A percentile compares a stretch with the other conserved stretches of the same genome.
These are phyloP conservation scores for Inga laurina DNA, from an alignment of 306 rosid genomes.

Conservation along the genomic window DNA sequence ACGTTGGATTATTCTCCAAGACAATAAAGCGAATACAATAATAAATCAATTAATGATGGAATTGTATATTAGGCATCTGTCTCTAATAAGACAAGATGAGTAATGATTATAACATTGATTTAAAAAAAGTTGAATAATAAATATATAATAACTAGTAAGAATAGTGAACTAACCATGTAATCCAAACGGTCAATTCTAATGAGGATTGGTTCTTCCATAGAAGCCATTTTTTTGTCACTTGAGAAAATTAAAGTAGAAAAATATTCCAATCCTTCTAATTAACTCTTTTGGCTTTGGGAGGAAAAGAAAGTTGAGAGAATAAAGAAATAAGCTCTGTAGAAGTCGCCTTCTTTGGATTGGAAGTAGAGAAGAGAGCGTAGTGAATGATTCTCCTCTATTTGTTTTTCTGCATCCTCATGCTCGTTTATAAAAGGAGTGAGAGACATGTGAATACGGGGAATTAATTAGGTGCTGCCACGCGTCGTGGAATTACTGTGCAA, in stretches of 20 bases:
- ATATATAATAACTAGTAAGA: not conserved
- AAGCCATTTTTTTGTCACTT: slow-evolving; percentile 30
- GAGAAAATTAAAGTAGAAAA: slow-evolving; percentile 19
- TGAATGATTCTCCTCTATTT: too few relatives aligned
- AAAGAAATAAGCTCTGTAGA: not conserved
- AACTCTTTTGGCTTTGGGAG: not conserved
- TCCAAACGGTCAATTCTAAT: slow-evolving; percentile 73
- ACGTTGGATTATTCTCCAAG: too few relatives aligned
- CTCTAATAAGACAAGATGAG: too few relatives aligned
- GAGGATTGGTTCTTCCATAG: slow-evolving; percentile 59
- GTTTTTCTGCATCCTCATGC: not conserved
- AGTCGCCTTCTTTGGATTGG: not conserved
- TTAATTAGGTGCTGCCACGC: slow-evolving; percentile 19
- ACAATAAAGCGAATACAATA: too few relatives aligned
- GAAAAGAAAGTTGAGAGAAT: not conserved
- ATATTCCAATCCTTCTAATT: not conserved
- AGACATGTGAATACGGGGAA: not conserved
- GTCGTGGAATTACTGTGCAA: slow-evolving; percentile 22
- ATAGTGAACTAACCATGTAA: slow-evolving; percentile 45
- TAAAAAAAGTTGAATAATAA: not conserved
- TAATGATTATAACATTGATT: too few relatives aligned
- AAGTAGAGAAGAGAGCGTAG: not conserved
- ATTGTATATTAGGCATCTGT: too few relatives aligned
- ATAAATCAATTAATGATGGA: too few relatives aligned
- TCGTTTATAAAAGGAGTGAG: not conserved